Evolutionary conservation across 192 early-diverging fungal species (phyloP).

Genomic region (Rhizophagus sp.): DNA sequence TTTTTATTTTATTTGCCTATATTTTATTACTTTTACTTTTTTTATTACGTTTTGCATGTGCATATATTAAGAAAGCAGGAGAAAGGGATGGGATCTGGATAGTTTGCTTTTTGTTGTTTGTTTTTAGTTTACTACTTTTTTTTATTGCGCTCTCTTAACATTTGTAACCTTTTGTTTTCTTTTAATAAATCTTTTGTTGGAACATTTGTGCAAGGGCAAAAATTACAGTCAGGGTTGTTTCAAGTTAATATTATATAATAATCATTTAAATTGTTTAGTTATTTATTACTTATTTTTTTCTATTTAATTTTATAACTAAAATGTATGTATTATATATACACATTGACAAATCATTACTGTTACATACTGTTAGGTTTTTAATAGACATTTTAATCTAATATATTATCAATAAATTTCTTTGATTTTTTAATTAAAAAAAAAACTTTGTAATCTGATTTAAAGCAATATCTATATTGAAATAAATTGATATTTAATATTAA

Average conservation of each 20-base stretch:
- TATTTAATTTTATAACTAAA: background rate
- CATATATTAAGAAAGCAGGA: background rate
- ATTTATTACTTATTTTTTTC: background rate
- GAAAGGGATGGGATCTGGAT: background rate
- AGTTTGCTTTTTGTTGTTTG: background rate
- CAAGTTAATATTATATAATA: background rate
- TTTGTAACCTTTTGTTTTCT: constrained; percentile 16
- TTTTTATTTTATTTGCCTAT: background rate
- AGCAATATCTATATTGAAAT: too few relatives aligned
- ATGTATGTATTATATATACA: too few relatives aligned
- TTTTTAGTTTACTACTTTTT: background rate
- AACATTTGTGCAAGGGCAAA: constrained; percentile 25
- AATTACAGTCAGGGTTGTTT: background rate
- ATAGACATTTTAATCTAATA: too few relatives aligned
- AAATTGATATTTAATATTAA: too few relatives aligned
- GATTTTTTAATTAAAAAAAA: too few relatives aligned
- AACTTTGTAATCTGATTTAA: too few relatives aligned
- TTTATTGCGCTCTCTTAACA: background rate
- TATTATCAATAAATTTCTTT: too few relatives aligned
- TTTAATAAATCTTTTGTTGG: constrained; percentile 15
- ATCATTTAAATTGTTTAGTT: background rate
- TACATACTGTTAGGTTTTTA: too few relatives aligned
- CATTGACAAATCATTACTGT: too few relatives aligned
- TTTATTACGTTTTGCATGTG: too few relatives aligned
- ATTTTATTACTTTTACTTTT: background rate